Conservation (phyloP, 1,284 basidiomycete species). For the Sporisorium iseilematis-ciliati region DNA sequence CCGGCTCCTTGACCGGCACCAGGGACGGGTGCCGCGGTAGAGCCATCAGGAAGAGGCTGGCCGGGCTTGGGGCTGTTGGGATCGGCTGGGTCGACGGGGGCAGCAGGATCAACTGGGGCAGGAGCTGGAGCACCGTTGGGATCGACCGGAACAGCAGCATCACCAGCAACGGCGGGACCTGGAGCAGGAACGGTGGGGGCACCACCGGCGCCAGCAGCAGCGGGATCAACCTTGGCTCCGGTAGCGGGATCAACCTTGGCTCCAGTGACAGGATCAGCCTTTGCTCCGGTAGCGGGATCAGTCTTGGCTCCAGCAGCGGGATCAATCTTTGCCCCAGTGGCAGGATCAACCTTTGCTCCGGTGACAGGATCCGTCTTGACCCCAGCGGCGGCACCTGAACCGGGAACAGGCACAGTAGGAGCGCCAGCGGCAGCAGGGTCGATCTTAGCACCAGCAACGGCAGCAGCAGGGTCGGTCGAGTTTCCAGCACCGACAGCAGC, state of each 20-base stretch:
- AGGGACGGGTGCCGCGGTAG: background rate
- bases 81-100: background rate
- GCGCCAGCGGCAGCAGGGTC: too few species aligned
- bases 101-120: background rate
- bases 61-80: too few species aligned
- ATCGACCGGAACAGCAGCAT: background rate
- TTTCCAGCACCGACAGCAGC: too few species aligned
- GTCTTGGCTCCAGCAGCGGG: background rate
- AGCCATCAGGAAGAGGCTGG: background rate
- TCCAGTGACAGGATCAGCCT: too few species aligned
- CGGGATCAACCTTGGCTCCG: background rate
- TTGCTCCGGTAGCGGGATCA: background rate
- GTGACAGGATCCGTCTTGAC: background rate
- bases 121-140: too few species aligned
- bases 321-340: background rate
- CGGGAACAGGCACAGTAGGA: too few species aligned
- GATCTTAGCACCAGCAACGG: too few species aligned
- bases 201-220: background rate
- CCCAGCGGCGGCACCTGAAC: too few species aligned
- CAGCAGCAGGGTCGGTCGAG: too few species aligned
- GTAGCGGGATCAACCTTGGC: background rate
- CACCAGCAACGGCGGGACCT: background rate
- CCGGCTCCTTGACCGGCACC: background rate
- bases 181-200: too few species aligned
- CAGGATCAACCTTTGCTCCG: too few species aligned